These are phyloP conservation scores for Aciculosporium take DNA, from an alignment of 2,329 filamentous ascomycete genomes.

Conservation along the genomic window DNA sequence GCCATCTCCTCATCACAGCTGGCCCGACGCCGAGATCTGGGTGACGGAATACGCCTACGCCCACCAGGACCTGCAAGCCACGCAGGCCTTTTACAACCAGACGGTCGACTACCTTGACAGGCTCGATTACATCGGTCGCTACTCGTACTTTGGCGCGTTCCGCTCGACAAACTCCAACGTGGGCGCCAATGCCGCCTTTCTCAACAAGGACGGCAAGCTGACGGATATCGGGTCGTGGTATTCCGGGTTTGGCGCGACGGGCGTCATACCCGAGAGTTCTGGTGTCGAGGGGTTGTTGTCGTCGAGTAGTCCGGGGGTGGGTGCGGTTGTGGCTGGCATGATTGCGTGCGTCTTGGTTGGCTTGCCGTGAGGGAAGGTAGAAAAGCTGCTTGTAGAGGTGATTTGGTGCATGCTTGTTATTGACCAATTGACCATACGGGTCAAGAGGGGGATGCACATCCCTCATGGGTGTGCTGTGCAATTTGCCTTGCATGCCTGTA, in stretches of 20 bases:
- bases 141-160: slow-evolving; percentile 67
- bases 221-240: slow-evolving; percentile 71
- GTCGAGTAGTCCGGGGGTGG: neutral
- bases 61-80: slow-evolving; percentile 38
- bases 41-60: slow-evolving; percentile 62
- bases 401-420: too few species aligned
- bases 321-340: slow-evolving; percentile 1
- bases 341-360: slow-evolving; percentile 2
- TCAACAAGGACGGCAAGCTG: slow-evolving; percentile 51
- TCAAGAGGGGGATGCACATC: too few species aligned
- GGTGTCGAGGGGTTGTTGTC: slow-evolving; percentile 1
- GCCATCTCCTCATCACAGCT: slow-evolving; percentile 27
- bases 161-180: slow-evolving; percentile 56
- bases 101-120: slow-evolving; percentile 51
- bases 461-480: too few species aligned
- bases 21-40: slow-evolving; percentile 53
- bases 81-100: slow-evolving; percentile 54
- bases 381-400: too few species aligned
- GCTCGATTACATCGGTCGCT: slow-evolving; percentile 42
- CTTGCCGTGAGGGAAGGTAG: slow-evolving; percentile 1
- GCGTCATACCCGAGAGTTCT: slow-evolving; percentile 23
- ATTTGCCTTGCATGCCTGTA: too few species aligned
- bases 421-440: too few species aligned
- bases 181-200: slow-evolving; percentile 56
- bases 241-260: slow-evolving; percentile 41